Evolutionary conservation across 805 yeast genomes (phyloP), one percentile per base, ranked within the genome.

Genomic region (Lachancea meyersii): DNA sequence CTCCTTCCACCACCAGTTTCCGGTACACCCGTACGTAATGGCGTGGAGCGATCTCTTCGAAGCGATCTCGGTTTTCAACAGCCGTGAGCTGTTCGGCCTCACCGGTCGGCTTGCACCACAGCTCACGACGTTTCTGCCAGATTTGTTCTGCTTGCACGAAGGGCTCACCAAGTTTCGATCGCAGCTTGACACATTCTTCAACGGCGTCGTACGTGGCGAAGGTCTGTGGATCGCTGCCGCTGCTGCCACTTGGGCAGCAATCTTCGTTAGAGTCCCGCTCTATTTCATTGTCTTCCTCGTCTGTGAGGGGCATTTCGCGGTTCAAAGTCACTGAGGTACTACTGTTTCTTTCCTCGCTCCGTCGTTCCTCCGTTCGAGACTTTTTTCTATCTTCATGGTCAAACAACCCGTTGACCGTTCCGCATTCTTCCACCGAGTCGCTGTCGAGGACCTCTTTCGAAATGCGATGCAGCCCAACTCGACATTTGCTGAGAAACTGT

Each of bases 91-190:
- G 18, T 41, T 40, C 34, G 16, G 43, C 36, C 16, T 38, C 28
- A 16, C 31, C 41, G 3, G 49, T 37, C 11, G 70, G 67, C 22
- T 61, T 55, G 16, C 76, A 58, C 97, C 97, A 89, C 45, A 77
- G 72, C 7, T 66, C 59, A 44, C 95, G 72, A 45, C 87, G 76
- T 36, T 69, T 63, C 40, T 75, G 73, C 96, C 96, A 89, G 34
- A 84, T 69, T 10, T 64, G 64, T 31, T 73, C 73, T 7, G 87
- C 93, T 3, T 71, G 64, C 32, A 54, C 57, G 54, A 77, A 76
- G 9, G 73, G 71, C 35, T 63, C 69, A 16, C 56, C 55, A 7
- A 48, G 51, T 32, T 52, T 44, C 8, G 43, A 43, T 53, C 65
- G 60, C 39, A 64, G 57, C 41, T 50, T 50, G 9, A 36, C 48